These are phyloP conservation scores for Teunomyces barrocoloradensis DNA, from an alignment of 805 yeast genomes.

Conservation along the genomic window DNA sequence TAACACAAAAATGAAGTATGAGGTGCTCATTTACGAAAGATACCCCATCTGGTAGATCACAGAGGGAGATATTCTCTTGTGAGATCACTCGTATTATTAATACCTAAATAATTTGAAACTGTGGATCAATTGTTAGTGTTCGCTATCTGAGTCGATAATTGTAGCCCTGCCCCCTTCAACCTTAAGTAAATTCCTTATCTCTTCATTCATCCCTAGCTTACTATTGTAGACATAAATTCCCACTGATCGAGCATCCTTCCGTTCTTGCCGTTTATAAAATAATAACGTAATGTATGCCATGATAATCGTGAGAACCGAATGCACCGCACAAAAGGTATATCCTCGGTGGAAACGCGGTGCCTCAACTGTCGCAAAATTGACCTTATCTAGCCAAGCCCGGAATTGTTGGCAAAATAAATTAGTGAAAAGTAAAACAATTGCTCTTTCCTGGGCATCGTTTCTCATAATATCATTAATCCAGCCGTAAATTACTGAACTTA, in stretches of 20 bases:
- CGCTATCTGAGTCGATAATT: neutral
- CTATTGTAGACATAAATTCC: constrained; percentile 19
- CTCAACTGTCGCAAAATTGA: constrained; percentile 21
- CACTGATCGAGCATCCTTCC: constrained; percentile 15
- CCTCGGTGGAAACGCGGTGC: constrained; percentile 21
- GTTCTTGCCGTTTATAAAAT: constrained; percentile 21
- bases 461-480: constrained; percentile 25
- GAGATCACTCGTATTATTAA: neutral
- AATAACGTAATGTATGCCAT: constrained; percentile 21
- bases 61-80: no score
- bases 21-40: no score
- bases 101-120: neutral
- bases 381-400: constrained; percentile 20
- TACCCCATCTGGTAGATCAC: no score
- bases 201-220: neutral
- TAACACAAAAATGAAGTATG: no score
- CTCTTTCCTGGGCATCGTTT: constrained; percentile 20
- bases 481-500: constrained; percentile 21
- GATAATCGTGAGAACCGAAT: constrained; percentile 4
- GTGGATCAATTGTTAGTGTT: neutral
- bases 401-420: constrained; percentile 20
- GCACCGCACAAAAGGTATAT: constrained; percentile 18
- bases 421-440: constrained; percentile 19
- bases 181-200: neutral
- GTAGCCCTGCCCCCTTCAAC: neutral